phyloP scores from a whole-genome alignment of 805 yeast species.

The Lipomyces anomalus region DNA sequence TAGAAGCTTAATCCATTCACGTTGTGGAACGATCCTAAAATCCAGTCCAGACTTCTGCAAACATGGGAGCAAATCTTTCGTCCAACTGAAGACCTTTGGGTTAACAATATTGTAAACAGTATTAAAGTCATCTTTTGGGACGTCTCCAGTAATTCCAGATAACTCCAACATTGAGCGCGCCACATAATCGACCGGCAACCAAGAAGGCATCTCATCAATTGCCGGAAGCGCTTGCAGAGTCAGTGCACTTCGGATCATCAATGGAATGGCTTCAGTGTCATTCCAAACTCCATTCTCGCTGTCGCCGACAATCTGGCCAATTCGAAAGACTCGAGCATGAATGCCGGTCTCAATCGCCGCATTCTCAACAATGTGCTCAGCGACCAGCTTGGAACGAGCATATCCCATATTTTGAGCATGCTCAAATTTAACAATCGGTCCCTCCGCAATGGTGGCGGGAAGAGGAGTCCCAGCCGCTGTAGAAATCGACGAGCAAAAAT shows the following conservation, averaged over 20 bases:
- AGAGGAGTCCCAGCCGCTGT: constrained; percentile 14
- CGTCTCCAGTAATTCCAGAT: neutral
- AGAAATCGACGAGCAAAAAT: constrained; percentile 16
- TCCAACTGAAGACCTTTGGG: constrained; percentile 14
- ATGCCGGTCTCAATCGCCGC: constrained; percentile 6
- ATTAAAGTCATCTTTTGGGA: constrained; percentile 3
- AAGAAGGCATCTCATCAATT: constrained; percentile 11
- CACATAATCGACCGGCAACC: constrained; percentile 20
- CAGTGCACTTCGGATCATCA: constrained; percentile 16
- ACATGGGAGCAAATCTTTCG: constrained; percentile 13
- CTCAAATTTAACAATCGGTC: constrained; percentile 4
- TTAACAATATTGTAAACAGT: constrained; percentile 11
- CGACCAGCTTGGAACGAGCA: constrained; percentile 16
- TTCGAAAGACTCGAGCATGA: constrained; percentile 11
- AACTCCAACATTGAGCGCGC: constrained; percentile 12
- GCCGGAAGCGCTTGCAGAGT: constrained; percentile 13
- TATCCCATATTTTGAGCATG: constrained; percentile 19
- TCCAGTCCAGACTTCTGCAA: constrained; percentile 8
- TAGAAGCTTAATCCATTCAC: constrained; percentile 10
- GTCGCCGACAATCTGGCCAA: constrained; percentile 19
- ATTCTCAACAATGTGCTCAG: constrained; percentile 8
- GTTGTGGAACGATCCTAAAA: constrained; percentile 6
- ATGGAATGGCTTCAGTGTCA: constrained; percentile 18
- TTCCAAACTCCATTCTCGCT: constrained; percentile 15
- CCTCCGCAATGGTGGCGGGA: constrained; percentile 11